A percentile compares a stretch with the other conserved stretches of the same genome.
These are phyloP conservation scores for Podospora pseudocomata DNA, from an alignment of 495 filamentous ascomycete genomes.

Conservation along the genomic window DNA sequence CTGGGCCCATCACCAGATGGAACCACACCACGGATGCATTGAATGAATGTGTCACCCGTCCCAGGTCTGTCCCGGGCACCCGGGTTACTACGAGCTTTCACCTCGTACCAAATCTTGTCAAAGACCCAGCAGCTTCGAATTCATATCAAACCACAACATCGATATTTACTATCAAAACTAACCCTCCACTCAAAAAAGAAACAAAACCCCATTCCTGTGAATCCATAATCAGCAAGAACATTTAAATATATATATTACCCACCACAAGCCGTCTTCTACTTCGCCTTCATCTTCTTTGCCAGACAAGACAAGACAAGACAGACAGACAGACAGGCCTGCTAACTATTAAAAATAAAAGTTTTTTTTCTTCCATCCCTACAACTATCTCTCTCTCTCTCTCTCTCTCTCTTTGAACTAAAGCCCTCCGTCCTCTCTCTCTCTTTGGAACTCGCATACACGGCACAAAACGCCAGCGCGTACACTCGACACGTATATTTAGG, in stretches of 20 bases:
- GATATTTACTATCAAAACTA: not conserved
- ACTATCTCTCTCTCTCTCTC: not conserved
- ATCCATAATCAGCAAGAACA: not conserved
- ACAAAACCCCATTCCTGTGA: not conserved
- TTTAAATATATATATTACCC: not conserved
- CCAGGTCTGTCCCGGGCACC: too few species aligned
- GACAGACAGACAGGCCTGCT: not conserved
- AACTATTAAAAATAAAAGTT: not conserved
- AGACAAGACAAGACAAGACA: not conserved
- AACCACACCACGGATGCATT: too few species aligned
- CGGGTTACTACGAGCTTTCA: too few species aligned
- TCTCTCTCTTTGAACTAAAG: not conserved
- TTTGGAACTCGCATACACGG: not conserved
- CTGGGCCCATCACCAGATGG: too few species aligned
- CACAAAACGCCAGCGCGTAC: too few species aligned
- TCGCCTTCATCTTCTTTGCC: not conserved
- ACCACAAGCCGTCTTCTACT: not conserved
- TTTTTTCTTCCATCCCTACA: not conserved
- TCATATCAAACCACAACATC: not conserved
- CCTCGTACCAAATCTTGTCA: too few species aligned
- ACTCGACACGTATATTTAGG: too few species aligned
- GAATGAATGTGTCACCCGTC: too few species aligned
- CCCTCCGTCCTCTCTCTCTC: not conserved
- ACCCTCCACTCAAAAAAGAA: too few species aligned
- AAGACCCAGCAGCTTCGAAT: too few species aligned